Evolutionary conservation across 495 filamentous ascomycete species (phyloP).

Genomic region (Darksidea phi): DNA sequence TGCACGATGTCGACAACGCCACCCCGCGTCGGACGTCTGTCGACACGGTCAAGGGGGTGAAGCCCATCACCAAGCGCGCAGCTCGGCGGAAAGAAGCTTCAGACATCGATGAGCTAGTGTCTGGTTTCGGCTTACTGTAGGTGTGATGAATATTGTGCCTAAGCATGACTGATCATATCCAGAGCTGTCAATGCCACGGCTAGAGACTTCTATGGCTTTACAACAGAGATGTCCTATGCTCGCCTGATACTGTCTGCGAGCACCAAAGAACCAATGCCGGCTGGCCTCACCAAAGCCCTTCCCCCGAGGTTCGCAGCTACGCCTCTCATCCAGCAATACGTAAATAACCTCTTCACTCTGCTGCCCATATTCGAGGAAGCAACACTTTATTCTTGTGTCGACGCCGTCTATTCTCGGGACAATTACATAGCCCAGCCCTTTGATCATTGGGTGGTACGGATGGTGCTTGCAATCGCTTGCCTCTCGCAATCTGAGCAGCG

Average conservation of each 20-base stretch:
- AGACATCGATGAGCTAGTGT: conserved; percentile 48
- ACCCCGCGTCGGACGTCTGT: conserved; percentile 37
- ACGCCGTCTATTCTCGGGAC: conserved; percentile 70
- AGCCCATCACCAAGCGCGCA: conserved; percentile 35
- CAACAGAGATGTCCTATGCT: conserved; percentile 80
- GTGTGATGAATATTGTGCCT: conserved; percentile 4
- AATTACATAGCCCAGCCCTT: conserved; percentile 59
- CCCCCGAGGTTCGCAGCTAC: conserved; percentile 65
- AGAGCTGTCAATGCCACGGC: conserved; percentile 91
- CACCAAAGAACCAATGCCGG: conserved; percentile 62
- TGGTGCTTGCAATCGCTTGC: conserved; percentile 81
- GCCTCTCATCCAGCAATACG: conserved; percentile 73
- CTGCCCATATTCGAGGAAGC: conserved; percentile 79
- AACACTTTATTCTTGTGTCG: conserved; percentile 69
- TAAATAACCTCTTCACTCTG: conserved; percentile 73
- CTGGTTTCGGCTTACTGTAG: conserved; percentile 48
- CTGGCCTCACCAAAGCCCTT: conserved; percentile 55
- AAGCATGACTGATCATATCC: background rate
- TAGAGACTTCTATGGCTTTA: conserved; percentile 84
- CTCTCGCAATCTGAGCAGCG: conserved; percentile 66
- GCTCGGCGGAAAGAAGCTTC: conserved; percentile 42
- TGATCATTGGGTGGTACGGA: conserved; percentile 81
- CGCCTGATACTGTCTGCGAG: conserved; percentile 75
- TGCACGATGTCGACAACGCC: conserved; percentile 37
- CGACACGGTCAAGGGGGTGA: conserved; percentile 28